Evolutionary conservation across 2,329 filamentous ascomycete species (phyloP).

Genomic region (Didymella glomerata): DNA sequence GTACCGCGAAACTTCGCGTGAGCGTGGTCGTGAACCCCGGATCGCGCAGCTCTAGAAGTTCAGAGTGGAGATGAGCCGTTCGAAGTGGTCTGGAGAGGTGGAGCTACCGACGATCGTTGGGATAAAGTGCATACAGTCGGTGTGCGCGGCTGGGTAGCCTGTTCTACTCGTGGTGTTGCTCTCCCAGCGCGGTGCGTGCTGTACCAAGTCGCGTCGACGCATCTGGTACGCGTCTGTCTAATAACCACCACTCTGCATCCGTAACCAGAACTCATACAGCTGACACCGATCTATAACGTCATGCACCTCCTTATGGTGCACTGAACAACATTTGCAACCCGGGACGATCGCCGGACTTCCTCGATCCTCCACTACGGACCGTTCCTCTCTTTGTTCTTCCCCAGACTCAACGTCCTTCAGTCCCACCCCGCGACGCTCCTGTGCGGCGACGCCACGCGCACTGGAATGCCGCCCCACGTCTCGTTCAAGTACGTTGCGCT

Average conservation of each 20-base stretch:
- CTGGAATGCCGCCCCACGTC: slow-evolving; percentile 29
- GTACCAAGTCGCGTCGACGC: slow-evolving; percentile 5
- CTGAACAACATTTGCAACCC: neutral
- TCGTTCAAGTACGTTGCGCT: slow-evolving; percentile 37
- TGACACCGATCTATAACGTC: neutral
- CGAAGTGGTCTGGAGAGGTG: slow-evolving; percentile 4
- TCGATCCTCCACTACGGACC: neutral
- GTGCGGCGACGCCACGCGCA: slow-evolving; percentile 25
- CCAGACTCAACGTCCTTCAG: slow-evolving; percentile 4
- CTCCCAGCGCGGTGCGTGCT: neutral
- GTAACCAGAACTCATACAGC: neutral
- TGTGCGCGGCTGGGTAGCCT: slow-evolving; percentile 4
- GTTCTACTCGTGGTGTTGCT: neutral
- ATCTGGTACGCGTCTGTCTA: slow-evolving; percentile 7
- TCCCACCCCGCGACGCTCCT: slow-evolving; percentile 21
- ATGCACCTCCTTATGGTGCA: neutral
- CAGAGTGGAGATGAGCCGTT: neutral
- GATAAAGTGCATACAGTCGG: neutral
- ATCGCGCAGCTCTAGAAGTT: slow-evolving; percentile 1
- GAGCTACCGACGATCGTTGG: neutral
- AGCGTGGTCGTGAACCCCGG: slow-evolving; percentile 2
- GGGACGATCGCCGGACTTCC: slow-evolving; percentile 4
- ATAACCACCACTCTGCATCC: neutral
- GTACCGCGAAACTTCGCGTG: slow-evolving; percentile 13
- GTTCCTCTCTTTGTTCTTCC: slow-evolving; percentile 8